Conservation (phyloP, 129 eudicot genomes). For the Escallonia rubra region DNA sequence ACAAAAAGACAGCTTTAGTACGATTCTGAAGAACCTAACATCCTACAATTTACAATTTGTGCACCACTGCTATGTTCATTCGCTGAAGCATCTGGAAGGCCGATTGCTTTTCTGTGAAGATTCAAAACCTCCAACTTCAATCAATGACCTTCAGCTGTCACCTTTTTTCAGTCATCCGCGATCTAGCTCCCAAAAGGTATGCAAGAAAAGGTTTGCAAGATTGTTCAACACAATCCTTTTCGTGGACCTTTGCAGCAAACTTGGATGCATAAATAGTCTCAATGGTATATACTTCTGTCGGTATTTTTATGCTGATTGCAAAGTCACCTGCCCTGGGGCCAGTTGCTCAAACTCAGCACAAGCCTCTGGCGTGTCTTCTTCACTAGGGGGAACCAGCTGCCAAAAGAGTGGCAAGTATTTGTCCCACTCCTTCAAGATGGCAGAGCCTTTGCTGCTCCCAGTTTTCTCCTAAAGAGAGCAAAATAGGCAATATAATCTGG, state of each 20-base stretch:
- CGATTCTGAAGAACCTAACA: not conserved
- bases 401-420: constrained; percentile 87
- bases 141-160: not conserved
- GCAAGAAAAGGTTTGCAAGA: constrained; percentile 1
- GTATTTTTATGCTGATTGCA: constrained; percentile 56
- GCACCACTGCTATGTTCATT: constrained; percentile 10
- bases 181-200: not conserved
- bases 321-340: constrained; percentile 57
- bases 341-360: constrained; percentile 75
- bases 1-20: not conserved
- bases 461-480: constrained; percentile 69
- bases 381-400: constrained; percentile 99
- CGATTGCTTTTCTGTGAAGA: not conserved
- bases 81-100: not conserved
- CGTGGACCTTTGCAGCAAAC: constrained; percentile 9
- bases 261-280: constrained; percentile 15
- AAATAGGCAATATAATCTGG: not conserved
- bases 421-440: constrained; percentile 92
- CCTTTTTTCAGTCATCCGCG: not conserved
- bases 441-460: constrained; percentile 79
- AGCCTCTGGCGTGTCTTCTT: constrained; percentile 99
- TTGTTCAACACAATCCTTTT: not conserved
- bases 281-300: not conserved
- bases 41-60: constrained; percentile 17
- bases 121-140: not conserved